Base-by-base conservation (phyloP, 805 yeast species). In the Priceomyces medius region DNA sequence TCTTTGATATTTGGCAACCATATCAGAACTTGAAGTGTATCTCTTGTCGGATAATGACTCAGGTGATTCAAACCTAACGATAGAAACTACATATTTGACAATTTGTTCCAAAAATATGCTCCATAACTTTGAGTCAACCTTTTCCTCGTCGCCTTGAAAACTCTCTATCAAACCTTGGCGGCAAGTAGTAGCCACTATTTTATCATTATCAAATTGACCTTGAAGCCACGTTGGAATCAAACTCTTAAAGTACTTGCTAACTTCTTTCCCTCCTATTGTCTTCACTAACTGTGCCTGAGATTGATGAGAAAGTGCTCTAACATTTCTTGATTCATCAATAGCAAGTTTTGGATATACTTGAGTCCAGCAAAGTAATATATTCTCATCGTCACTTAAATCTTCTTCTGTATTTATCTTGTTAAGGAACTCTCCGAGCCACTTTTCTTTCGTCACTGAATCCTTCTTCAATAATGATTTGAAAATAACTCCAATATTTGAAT, bases 361-460 rank as follows among this genome's bases (percentile, higher is more conserved):
- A 35, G 87, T 72, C 95, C 88, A 87, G 27, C 81, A 75, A 38
- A 71, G 73, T n/a, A 75, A 59, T 14, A 76, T 73, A 19, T 77
- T 51, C 40, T 81, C 85, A 46, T 83, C 82, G 2, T 59, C 51
- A 6, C 42, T 28, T 4, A 46, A 26, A 1, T 48, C 44, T 3
- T 51, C 44, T 23, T 57, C 44, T 2, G 77, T 46, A 16, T 14
- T 19, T 2, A 70, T 51, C 21, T 84, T 56, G 6, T 46, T 46
- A 23, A 56, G 42, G 34, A 69, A 53, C 31, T 85, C 95, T 4
- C 49, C 56, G 19, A 88, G 66, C 1, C 93, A 88, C 56, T 83
- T 86, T 51, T 88, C 96, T 55, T 82, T 85, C 0, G 98, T 91
- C n/a, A 80, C 81, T 5, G 83, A 76, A 54, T 89, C 96, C 55